Conservation (phyloP, 2,329 filamentous ascomycete genomes). For the Fusarium torreyae region DNA sequence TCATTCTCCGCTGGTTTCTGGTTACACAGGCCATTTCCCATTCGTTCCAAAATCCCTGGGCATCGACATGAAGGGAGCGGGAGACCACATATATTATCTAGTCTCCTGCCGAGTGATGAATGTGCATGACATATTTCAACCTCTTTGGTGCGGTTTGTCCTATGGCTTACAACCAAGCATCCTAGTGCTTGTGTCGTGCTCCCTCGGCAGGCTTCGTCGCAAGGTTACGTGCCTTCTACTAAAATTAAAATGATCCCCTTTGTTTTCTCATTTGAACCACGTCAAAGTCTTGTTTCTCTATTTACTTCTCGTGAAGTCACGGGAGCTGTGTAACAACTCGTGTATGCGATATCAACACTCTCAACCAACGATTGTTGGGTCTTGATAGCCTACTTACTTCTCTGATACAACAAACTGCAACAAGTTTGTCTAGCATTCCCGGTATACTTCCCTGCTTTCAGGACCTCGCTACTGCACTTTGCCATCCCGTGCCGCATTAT, state of each 20-base stretch:
- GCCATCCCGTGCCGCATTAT: neutral
- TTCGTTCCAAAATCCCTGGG: neutral
- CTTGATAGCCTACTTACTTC: neutral
- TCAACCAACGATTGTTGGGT: neutral
- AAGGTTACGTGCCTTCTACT: neutral
- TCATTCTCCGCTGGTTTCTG: too few species aligned
- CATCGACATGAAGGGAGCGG: neutral
- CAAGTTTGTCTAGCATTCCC: neutral
- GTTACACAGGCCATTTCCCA: neutral
- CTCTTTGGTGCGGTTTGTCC: neutral
- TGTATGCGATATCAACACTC: neutral
- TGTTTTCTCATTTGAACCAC: conserved; percentile 1
- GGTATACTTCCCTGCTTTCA: neutral
- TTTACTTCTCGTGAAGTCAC: neutral
- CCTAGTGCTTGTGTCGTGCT: neutral
- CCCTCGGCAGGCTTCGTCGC: neutral
- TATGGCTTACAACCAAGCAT: neutral
- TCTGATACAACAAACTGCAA: neutral
- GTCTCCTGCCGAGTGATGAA: neutral
- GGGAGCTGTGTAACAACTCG: conserved; percentile 16
- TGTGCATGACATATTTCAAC: neutral
- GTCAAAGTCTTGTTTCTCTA: neutral
- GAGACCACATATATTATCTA: neutral
- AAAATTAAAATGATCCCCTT: neutral
- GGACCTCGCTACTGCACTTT: conserved; percentile 7